Conservation (phyloP, 164 flowering plant genomes). For the Akebia trifoliata region DNA sequence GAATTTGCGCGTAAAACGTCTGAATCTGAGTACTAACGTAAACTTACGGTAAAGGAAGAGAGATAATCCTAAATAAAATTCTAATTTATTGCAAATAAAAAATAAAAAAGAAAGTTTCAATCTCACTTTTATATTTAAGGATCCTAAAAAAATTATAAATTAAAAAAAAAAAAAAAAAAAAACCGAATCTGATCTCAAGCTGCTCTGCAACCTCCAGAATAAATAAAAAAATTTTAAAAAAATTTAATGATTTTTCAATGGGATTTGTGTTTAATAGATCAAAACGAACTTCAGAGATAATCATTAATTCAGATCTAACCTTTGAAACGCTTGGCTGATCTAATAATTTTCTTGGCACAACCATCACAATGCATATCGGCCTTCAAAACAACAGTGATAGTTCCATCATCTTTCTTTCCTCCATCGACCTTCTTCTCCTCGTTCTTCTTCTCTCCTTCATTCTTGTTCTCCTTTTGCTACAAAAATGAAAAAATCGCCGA, state of each 20-base stretch:
- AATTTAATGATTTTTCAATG: background rate
- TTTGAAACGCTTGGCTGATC: conserved; percentile 34
- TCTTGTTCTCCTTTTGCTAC: conserved; percentile 21
- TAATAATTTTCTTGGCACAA: conserved; percentile 63
- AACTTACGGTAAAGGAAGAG: no score
- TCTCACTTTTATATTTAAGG: no score
- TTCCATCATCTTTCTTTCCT: conserved; percentile 34
- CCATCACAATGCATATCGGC: conserved; percentile 94
- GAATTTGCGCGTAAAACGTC: no score
- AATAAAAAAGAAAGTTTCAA: no score
- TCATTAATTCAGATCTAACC: conserved; percentile 33
- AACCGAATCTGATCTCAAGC: no score
- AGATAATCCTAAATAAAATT: no score
- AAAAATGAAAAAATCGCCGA: background rate
- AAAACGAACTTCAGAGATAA: background rate
- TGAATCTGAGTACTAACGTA: no score
- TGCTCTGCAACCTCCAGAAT: no score
- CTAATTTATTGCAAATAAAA: no score
- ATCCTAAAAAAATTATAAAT: no score
- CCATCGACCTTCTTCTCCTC: conserved; percentile 35
- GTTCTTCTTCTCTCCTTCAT: conserved; percentile 19
- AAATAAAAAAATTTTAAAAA: no score
- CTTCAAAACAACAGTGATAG: conserved; percentile 46
- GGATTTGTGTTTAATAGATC: background rate
- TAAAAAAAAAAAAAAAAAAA: no score